Evolutionary conservation across 2,329 filamentous ascomycete species (phyloP).

Genomic region (Elsinoe necatrix): DNA sequence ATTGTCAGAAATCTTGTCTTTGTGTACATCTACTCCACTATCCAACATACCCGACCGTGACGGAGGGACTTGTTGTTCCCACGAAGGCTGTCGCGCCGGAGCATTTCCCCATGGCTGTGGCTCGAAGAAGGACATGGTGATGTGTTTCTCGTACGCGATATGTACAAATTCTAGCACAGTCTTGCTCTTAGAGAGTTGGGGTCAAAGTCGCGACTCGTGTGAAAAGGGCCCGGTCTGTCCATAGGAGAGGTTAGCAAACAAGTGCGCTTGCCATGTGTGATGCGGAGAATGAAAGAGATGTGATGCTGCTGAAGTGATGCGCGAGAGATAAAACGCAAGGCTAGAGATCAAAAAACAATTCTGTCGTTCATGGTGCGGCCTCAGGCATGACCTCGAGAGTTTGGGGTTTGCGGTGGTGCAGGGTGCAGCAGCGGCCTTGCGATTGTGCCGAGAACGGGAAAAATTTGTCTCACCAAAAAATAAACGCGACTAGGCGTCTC

Average conservation of each 20-base stretch:
- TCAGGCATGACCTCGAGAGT: constrained; percentile 9
- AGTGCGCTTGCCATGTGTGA: not conserved
- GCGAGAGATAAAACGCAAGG: not conserved
- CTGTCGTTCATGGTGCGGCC: not conserved
- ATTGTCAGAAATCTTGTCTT: constrained; percentile 22
- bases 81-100: constrained; percentile 55
- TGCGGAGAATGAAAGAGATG: not conserved
- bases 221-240: not conserved
- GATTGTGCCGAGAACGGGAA: constrained; percentile 15
- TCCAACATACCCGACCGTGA: constrained; percentile 57
- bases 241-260: constrained; percentile 6
- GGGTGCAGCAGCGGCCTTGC: constrained; percentile 10
- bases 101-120: constrained; percentile 54
- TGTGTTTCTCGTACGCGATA: constrained; percentile 6
- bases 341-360: constrained; percentile 4
- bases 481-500: not conserved
- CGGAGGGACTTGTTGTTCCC: constrained; percentile 65
- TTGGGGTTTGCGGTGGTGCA: constrained; percentile 1
- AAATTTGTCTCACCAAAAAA: constrained; percentile 17
- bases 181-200: not conserved
- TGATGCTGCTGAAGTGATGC: not conserved
- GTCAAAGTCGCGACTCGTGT: constrained; percentile 1
- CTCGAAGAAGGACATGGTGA: constrained; percentile 60
- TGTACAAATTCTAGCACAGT: not conserved
- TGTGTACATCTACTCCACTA: not conserved